phyloP scores from a whole-genome alignment of 2,329 filamentous ascomycete species.

The Aspergillus proliferans region DNA sequence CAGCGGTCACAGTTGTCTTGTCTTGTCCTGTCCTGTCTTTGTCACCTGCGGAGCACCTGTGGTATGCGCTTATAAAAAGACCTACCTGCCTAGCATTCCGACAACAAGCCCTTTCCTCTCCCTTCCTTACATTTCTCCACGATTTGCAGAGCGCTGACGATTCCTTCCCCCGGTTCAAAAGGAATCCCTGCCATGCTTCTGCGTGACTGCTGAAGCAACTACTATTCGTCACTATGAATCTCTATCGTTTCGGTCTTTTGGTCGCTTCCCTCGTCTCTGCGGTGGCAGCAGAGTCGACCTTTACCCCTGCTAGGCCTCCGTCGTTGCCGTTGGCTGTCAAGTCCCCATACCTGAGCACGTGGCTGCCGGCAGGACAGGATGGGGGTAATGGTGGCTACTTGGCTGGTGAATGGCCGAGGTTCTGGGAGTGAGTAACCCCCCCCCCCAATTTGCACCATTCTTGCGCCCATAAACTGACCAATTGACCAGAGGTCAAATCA shows the following conservation, averaged over 20 bases:
- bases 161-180: background rate
- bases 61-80: constrained; percentile 23
- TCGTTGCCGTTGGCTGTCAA: constrained; percentile 67
- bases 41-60: background rate
- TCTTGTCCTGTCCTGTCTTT: too few relatives aligned
- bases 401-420: constrained; percentile 62
- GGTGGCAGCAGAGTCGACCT: constrained; percentile 44
- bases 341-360: constrained; percentile 68
- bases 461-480: constrained; percentile 9
- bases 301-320: constrained; percentile 59
- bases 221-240: constrained; percentile 23
- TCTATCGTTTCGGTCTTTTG: constrained; percentile 19
- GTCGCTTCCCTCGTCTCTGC: constrained; percentile 18
- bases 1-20: background rate
- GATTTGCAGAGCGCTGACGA: background rate
- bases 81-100: constrained; percentile 20
- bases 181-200: constrained; percentile 3
- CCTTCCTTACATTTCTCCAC: background rate
- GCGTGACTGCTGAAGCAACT: constrained; percentile 9
- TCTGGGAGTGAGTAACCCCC: constrained; percentile 57
- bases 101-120: constrained; percentile 16
- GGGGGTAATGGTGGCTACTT: constrained; percentile 61
- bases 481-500: constrained; percentile 46
- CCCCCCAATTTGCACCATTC: background rate
- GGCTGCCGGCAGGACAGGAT: constrained; percentile 57